A percentile compares a stretch with the other conserved stretches of the same genome.
Evolutionary conservation across 2,329 filamentous ascomycete species (phyloP).

Genomic region (Colletotrichum musicola): DNA sequence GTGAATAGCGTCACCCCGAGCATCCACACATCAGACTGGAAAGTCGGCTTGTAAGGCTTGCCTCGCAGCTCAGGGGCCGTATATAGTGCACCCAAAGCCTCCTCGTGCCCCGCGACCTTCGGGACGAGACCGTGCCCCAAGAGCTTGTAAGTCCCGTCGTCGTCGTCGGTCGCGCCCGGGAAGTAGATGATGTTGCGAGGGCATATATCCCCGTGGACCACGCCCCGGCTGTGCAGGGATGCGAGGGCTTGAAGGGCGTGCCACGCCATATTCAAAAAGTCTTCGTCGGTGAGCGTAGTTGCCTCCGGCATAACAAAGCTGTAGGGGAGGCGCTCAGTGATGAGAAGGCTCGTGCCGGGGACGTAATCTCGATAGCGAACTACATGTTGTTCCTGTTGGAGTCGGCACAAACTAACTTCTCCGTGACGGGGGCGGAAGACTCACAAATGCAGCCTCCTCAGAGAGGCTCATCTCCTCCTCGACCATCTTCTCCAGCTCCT

Average conservation of each 20-base stretch:
- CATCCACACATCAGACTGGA: conserved; percentile 27
- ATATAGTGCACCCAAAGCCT: not conserved
- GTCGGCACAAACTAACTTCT: too few species aligned
- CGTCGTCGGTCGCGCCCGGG: not conserved
- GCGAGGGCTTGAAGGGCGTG: conserved; percentile 16
- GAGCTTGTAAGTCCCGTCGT: conserved; percentile 8
- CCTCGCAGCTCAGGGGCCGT: conserved; percentile 14
- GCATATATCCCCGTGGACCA: conserved; percentile 22
- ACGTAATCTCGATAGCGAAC: conserved; percentile 16
- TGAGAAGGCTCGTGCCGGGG: too few species aligned
- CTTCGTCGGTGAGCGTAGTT: too few species aligned
- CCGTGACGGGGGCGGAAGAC: too few species aligned
- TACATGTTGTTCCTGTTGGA: not conserved
- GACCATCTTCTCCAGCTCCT: too few species aligned
- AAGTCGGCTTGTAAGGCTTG: not conserved
- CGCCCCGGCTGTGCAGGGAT: conserved; percentile 18
- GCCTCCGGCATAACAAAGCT: too few species aligned
- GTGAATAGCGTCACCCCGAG: conserved; percentile 16
- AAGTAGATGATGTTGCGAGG: conserved; percentile 8
- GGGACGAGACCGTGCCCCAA: conserved; percentile 33
- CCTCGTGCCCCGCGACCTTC: not conserved
- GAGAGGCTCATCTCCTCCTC: too few species aligned
- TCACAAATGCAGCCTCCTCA: too few species aligned
- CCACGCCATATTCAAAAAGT: too few species aligned
- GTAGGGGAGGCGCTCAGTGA: too few species aligned